phyloP scores from a whole-genome alignment of 2,329 filamentous ascomycete genomes.

The Plenodomus lindquistii region DNA sequence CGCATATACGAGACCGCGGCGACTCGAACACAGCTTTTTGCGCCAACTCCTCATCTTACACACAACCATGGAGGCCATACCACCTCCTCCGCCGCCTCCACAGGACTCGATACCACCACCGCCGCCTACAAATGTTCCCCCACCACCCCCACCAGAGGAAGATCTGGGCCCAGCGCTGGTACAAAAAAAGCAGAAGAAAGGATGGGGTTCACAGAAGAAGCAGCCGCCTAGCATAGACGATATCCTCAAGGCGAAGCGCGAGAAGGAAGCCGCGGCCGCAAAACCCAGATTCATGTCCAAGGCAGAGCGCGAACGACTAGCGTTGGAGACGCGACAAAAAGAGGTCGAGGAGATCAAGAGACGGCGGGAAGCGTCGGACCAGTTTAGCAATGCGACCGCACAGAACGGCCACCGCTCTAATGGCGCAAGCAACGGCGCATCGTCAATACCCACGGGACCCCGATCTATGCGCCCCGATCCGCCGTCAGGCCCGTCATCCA shows the following conservation, averaged over 20 bases:
- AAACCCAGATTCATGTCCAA: slow-evolving; percentile 90
- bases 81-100: slow-evolving; percentile 46
- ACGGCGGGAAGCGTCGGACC: slow-evolving; percentile 52
- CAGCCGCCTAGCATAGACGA: slow-evolving; percentile 81
- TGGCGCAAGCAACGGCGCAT: slow-evolving; percentile 9
- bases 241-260: slow-evolving; percentile 81
- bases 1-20: not conserved
- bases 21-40: not conserved
- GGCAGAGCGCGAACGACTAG: slow-evolving; percentile 77
- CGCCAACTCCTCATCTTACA: not conserved
- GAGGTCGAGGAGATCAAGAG: slow-evolving; percentile 66
- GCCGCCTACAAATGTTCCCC: slow-evolving; percentile 15
- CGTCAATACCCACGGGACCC: slow-evolving; percentile 70
- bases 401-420: slow-evolving; percentile 15
- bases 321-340: slow-evolving; percentile 75
- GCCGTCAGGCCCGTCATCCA: slow-evolving; percentile 56
- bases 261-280: slow-evolving; percentile 78
- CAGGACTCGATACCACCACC: slow-evolving; percentile 23
- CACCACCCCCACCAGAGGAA: slow-evolving; percentile 27
- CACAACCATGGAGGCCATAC: slow-evolving; percentile 8
- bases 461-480: slow-evolving; percentile 64
- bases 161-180: slow-evolving; percentile 28
- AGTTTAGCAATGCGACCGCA: slow-evolving; percentile 9
- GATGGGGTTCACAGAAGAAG: slow-evolving; percentile 52
- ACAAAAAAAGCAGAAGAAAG: slow-evolving; percentile 55